Evolutionary conservation across 1,284 basidiomycete genomes (phyloP), one percentile per base, ranked within the genome.

Genomic region (Marasmius fiardii): DNA sequence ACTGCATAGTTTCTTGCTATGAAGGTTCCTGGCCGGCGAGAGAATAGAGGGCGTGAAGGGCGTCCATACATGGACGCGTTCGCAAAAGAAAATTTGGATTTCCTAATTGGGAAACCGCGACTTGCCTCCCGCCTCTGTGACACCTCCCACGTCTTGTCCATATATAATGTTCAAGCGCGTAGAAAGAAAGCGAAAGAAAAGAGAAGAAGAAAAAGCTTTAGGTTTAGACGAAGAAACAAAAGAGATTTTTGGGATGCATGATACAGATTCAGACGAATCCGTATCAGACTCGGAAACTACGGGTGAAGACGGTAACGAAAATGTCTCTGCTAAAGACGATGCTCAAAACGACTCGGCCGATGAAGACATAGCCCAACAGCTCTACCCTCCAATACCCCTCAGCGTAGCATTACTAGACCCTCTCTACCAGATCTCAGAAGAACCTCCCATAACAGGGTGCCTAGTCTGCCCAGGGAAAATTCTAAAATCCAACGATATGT

Each of bases 151-250:
- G n/a, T n/a, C n/a, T n/a, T n/a, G n/a, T 31, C 28, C 28, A 31
- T 10, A 31, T 31, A 24, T 23, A 28, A 92, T 95, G 85, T 95
- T 92, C 79, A 93, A 94, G 73, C 81, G 91, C 58, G 80, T 92
- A 8, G 83, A 86, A 62, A 89, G 85, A 67, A 80, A 87, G 53
- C 76, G 80, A 35, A 78, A 78, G 63, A 86, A 81, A 63, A 79
- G 78, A 59, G 78, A 86, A 65, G 76, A 86, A 61, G 88, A 89
- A 59, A 87, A 88, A 66, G 81, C 83, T 53, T 74, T 86, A 33
- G 89, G 87, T 0, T 65, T 92, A 5, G 83, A 92, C 56, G 82
- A 81, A 21, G 85, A 86, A 47, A 77, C 80, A 74, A 91, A 83
- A 65, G 85, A 86, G 56, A 72, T 84, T 35, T 70, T 89, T n/a